These are phyloP conservation scores for Hyaloscypha hepaticicola DNA, from an alignment of 495 filamentous ascomycete genomes.

Conservation along the genomic window DNA sequence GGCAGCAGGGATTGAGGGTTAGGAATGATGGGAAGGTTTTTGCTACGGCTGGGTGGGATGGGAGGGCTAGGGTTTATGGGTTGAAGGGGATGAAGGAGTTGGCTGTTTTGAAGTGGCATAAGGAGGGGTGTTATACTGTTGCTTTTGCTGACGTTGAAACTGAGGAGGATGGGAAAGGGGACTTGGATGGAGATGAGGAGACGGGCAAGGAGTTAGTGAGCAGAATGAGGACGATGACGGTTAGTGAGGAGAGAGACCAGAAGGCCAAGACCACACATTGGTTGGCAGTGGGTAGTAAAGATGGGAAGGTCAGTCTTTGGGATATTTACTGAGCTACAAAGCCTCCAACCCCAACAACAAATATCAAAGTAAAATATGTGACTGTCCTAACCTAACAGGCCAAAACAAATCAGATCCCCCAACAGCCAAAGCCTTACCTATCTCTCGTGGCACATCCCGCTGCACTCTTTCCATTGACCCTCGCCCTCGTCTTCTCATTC, in stretches of 20 bases:
- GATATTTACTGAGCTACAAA: conserved; percentile 67
- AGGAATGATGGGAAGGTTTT: conserved; percentile 80
- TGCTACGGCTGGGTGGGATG: conserved; percentile 93
- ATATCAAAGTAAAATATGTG: not conserved
- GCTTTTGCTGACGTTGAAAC: conserved; percentile 60
- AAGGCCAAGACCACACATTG: conserved; percentile 76
- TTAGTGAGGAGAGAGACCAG: conserved; percentile 62
- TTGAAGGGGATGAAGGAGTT: conserved; percentile 80
- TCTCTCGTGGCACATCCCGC: no score
- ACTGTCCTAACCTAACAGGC: no score
- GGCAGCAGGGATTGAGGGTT: conserved; percentile 79
- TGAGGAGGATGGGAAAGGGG: conserved; percentile 1
- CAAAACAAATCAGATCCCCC: no score
- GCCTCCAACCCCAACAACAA: not conserved
- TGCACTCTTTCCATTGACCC: no score
- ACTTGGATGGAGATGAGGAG: conserved; percentile 1
- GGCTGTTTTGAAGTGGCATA: conserved; percentile 95
- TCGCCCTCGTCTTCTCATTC: no score
- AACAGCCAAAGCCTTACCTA: no score
- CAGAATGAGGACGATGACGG: conserved; percentile 40
- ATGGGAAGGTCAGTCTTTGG: conserved; percentile 96
- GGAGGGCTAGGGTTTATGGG: conserved; percentile 75
- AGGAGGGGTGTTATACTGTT: conserved; percentile 82
- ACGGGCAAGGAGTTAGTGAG: conserved; percentile 21
- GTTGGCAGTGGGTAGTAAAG: conserved; percentile 88